These are phyloP conservation scores for Zymoseptoria passerinii DNA, from an alignment of 2,329 filamentous ascomycete species.

Conservation along the genomic window DNA sequence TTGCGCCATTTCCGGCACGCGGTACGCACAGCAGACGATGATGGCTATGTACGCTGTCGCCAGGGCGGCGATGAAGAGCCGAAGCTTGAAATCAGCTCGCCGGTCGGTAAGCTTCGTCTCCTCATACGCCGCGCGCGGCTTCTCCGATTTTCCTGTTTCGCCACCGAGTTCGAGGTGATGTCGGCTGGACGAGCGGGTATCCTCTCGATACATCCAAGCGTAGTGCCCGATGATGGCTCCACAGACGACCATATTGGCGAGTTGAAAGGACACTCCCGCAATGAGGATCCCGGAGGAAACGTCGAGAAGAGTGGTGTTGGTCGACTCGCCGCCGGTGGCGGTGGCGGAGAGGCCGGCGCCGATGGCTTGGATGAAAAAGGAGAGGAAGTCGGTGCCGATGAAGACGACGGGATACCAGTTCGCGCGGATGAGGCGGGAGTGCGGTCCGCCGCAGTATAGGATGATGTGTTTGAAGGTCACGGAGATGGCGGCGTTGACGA, in stretches of 20 bases:
- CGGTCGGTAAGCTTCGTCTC: not conserved
- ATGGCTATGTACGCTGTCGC: constrained; percentile 9
- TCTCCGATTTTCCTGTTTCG: too few species aligned
- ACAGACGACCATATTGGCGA: constrained; percentile 4
- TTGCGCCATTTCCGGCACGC: constrained; percentile 16
- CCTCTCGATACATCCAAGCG: not conserved
- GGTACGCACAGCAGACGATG: constrained; percentile 14
- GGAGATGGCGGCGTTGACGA: too few species aligned
- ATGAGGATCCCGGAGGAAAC: constrained; percentile 1
- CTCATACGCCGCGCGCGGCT: not conserved
- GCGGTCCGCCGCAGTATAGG: constrained; percentile 1
- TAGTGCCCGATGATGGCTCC: not conserved
- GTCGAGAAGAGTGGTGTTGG: not conserved
- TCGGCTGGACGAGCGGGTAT: not conserved
- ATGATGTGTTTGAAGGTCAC: constrained; percentile 5
- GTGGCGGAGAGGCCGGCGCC: not conserved
- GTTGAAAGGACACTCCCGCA: constrained; percentile 2
- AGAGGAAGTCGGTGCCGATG: constrained; percentile 2
- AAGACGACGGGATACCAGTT: constrained; percentile 4
- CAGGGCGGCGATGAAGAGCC: constrained; percentile 7
- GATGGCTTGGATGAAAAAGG: constrained; percentile 1
- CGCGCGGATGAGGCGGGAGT: not conserved
- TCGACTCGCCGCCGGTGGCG: not conserved
- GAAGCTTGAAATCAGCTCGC: constrained; percentile 1
- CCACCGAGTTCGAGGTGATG: too few species aligned